Base-by-base conservation (phyloP, 1,139 yeast species). In the Pichia sp. region DNA sequence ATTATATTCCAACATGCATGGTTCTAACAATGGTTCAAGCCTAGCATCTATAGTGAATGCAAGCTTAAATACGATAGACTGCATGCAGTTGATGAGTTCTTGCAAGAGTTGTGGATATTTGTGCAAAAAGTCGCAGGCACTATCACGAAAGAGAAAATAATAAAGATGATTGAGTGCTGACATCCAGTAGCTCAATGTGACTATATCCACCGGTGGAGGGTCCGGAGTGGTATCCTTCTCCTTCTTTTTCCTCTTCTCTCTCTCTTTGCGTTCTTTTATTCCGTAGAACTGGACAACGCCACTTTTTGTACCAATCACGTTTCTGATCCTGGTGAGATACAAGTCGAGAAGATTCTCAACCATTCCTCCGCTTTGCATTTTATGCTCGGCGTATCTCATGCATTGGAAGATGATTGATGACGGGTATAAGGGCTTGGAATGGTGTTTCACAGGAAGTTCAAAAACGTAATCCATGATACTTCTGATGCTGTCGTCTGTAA, bases 401-500 rank as follows among this genome's bases (percentile, higher is more conserved):
- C 82, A 66, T 54, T 81, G 91, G 51, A 72, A 82, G 0, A 79
- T 56, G 6, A 80, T 66, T 1, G 84, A 75, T 0, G 91, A 86
- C 0, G 88, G 85, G 12, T 74, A 59, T 30, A 75, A 72, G 0
- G 86, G 67, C 37, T 72, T 68, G 48, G 77, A 83, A 24, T 61
- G 64, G 39, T 61, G 48, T 35, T 50, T 57, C 22, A 63, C 66
- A 35, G 64, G 68, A 38, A 80, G 56, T 4, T 58, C 53, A 40
- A 77, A 73, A 14, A 79, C 63, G 41, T 70, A 68, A 41, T 78
- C 77, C 38, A 81, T 62, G 20, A 80, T 64, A 11, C 66, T 60
- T 1, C 84, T 76, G 16, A 82, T 77, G 50, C 79, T 86, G 40
- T 72, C 69, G 48, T 80, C 87, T n/a, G 72, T 65, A 46, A 77